Conservation (phyloP, 148 eudicot species). For the Polygonum maritimum region DNA sequence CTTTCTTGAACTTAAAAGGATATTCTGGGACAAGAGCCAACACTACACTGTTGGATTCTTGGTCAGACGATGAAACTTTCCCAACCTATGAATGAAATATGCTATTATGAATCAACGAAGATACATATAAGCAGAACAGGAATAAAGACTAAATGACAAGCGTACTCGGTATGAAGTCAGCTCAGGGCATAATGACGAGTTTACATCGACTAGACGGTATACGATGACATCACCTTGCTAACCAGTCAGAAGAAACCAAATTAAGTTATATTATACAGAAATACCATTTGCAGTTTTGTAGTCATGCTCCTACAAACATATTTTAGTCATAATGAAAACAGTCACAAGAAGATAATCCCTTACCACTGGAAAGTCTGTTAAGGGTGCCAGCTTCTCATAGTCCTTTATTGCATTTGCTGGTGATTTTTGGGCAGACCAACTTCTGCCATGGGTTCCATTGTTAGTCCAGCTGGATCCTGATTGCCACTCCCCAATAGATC, state of each 20-base stretch:
- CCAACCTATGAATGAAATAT: slow-evolving; percentile 48
- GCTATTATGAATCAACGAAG: neutral
- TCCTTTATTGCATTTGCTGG: slow-evolving; percentile 16
- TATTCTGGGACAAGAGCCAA: slow-evolving; percentile 64
- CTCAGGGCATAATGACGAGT: slow-evolving; percentile 83
- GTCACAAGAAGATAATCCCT: slow-evolving; percentile 1
- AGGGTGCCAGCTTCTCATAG: slow-evolving; percentile 65
- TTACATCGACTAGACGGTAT: slow-evolving; percentile 77
- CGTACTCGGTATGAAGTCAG: slow-evolving; percentile 52
- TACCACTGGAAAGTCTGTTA: slow-evolving; percentile 57
- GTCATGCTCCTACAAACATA: neutral
- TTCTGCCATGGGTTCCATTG: neutral
- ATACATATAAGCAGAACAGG: neutral
- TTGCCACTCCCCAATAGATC: neutral
- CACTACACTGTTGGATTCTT: slow-evolving; percentile 32
- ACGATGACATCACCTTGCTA: slow-evolving; percentile 88
- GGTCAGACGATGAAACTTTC: slow-evolving; percentile 36
- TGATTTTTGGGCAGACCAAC: neutral
- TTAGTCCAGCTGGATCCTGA: slow-evolving; percentile 1
- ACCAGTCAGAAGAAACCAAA: slow-evolving; percentile 7
- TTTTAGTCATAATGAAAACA: neutral
- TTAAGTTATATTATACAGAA: neutral
- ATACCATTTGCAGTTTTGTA: neutral
- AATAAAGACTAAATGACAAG: neutral
- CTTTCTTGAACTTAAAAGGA: slow-evolving; percentile 41